Conservation (phyloP, 257 asterid genomes). For the Fraxinus americana region DNA sequence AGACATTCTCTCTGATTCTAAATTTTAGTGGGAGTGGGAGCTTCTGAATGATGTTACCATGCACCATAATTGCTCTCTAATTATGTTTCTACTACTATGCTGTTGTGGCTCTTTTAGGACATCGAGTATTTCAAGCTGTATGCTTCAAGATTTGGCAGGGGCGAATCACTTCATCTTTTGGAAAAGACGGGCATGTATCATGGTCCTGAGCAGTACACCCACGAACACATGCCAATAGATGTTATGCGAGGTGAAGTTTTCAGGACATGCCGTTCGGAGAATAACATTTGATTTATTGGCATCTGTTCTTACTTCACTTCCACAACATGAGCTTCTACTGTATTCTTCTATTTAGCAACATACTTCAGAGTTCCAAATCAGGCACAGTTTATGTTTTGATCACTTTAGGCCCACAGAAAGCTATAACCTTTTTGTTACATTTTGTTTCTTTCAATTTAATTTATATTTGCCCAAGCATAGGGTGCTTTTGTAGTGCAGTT, state of each 20-base stretch:
- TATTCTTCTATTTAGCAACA: background rate
- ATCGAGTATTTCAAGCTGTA: constrained; percentile 83
- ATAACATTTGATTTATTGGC: constrained; percentile 17
- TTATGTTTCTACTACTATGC: background rate
- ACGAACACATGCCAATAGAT: constrained; percentile 82
- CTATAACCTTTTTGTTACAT: background rate
- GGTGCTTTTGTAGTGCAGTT: background rate
- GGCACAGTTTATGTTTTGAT: background rate
- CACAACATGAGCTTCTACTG: background rate
- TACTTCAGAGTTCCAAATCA: background rate
- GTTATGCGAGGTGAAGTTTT: constrained; percentile 88
- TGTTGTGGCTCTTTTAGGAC: constrained; percentile 47
- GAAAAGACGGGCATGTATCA: constrained; percentile 84
- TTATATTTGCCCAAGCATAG: background rate
- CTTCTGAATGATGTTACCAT: background rate
- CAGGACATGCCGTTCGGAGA: constrained; percentile 69
- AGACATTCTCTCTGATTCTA: no score
- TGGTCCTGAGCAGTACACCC: constrained; percentile 88
- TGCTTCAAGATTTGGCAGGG: constrained; percentile 81
- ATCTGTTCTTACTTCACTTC: background rate
- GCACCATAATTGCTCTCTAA: background rate
- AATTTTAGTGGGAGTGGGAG: background rate
- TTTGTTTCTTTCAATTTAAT: background rate
- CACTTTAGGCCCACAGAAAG: background rate
- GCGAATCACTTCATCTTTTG: constrained; percentile 75